Evolutionary conservation across 768 basidiomycete genomes (phyloP), one percentile per base, ranked within the genome.

Genomic region (Chiua virens): DNA sequence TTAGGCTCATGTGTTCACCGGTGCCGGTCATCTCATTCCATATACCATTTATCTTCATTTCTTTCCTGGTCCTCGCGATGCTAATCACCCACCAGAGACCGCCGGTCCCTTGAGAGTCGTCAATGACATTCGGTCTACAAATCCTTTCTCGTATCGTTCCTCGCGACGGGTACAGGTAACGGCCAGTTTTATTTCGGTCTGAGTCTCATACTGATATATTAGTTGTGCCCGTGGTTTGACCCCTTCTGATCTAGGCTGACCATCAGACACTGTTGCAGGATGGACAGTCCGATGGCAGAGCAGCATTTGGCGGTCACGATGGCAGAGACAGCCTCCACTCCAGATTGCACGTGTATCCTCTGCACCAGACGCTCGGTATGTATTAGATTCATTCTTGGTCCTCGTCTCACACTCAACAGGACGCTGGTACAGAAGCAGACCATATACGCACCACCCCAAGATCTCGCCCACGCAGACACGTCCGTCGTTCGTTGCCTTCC

Each of bases 401-500:
- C 8, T 10, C 4, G 7, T 38, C 47, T 66, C 32, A 58, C 17
- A n/a, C 42, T 13, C 17, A 38, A 22, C 42, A 68, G 67, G 47
- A 23, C 10, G 8, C 18, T 20, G 30, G 30, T 17, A 34, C 36
- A 10, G 47, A 45, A 36, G 30, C 27, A 11, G n/a, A 37, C 22
- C 39, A 18, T 8, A 30, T 44, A 11, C 45, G 22, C 7, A 37
- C 34, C 21, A 34, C 42, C 15, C 44, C 45, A 25, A 46, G 54
- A 21, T 45, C 54, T 7, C 46, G 30, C 14, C 47, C 51, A 22
- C 54, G 47, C 40, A 51, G 35, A 9, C 49, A 49, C 18, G 17
- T 28, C 32, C 47, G 42, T 8, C 44, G 43, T 42, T 49, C 50
- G 8, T 22, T 66, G 38, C 59, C 66, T 34, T 51, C 66, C 9